Evolutionary conservation across 2,329 filamentous ascomycete species (phyloP), one percentile per base, ranked within the genome.

Genomic region (Fusarium pilosicola): DNA sequence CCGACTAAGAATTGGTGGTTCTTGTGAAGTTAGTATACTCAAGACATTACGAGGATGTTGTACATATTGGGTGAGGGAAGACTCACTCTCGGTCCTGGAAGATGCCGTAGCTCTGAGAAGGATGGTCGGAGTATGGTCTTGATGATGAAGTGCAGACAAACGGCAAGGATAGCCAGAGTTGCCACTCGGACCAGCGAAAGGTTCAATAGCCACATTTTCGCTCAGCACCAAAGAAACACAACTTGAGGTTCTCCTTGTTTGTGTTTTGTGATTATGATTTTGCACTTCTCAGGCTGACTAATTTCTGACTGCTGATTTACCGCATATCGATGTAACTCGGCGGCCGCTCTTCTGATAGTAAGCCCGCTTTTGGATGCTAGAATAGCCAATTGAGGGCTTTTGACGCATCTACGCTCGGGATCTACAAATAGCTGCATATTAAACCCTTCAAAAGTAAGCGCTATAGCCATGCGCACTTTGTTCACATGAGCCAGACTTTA

Each of bases 31-130:
- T 1, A 51, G 48, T 24, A 20, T 1, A 3, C 7, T n/a, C 1
- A 10, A 9, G 14, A 6, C 11, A 12, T 6, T 18, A 5, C 2
- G 5, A 9, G 10, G 0, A 28, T 15, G 6, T 15, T 3, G 5
- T 6, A 8, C 4, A 6, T 46, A 2, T 5, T 6, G 1, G 3
- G 24, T 5, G 7, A 13, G 8, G 4, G 3, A 22, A 2, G 10
- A 34, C 24, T 41, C 26, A 71, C 68, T 26, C 44, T 49, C 4
- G 68, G 68, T 2, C 68, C 28, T 8, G 68, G 68, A n/a, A 71
- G 41, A n/a, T 58, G 41, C 1, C 20, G 18, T 4, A 71, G 4
- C 4, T 11, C 1, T 1, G 52, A 60, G 30, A 38, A 46, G 6
- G 17, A n/a, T 11, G 51, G 39, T 18, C 45, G 32, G 11, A 67